phyloP scores from a whole-genome alignment of 2,329 filamentous ascomycete species.

The Chrysoporthe austroafricana region DNA sequence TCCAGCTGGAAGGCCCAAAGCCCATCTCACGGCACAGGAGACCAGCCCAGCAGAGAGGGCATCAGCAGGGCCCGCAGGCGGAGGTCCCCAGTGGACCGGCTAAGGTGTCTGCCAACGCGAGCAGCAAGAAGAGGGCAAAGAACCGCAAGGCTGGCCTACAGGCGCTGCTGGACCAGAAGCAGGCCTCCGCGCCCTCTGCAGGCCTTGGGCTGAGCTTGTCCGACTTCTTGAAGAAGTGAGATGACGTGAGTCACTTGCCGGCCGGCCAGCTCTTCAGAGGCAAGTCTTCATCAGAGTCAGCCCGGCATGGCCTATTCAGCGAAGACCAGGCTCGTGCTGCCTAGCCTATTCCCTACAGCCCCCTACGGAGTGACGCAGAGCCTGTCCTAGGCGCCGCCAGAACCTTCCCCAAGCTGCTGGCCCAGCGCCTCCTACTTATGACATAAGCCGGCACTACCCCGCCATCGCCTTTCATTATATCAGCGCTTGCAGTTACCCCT shows the following conservation, averaged over 20 bases:
- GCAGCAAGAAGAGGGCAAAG: slow-evolving; percentile 68
- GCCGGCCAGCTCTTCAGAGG: neutral
- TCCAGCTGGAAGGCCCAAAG: slow-evolving; percentile 45
- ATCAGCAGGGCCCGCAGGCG: slow-evolving; percentile 5
- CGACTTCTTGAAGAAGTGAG: slow-evolving; percentile 54
- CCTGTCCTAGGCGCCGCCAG: slow-evolving; percentile 14
- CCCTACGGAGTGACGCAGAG: too few species aligned
- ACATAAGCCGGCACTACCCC: slow-evolving; percentile 42
- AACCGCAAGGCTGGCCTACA: slow-evolving; percentile 68
- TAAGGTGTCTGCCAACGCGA: slow-evolving; percentile 53
- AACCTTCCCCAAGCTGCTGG: slow-evolving; percentile 35
- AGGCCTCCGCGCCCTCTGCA: slow-evolving; percentile 41
- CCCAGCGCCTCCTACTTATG: slow-evolving; percentile 32
- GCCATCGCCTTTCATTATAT: slow-evolving; percentile 34
- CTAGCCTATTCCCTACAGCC: too few species aligned
- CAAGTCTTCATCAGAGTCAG: neutral
- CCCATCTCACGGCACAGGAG: slow-evolving; percentile 36
- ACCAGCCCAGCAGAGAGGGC: slow-evolving; percentile 18
- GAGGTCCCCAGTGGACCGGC: slow-evolving; percentile 33
- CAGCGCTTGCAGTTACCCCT: slow-evolving; percentile 39
- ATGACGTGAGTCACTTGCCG: slow-evolving; percentile 5
- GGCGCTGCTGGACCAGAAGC: slow-evolving; percentile 62
- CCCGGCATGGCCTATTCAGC: too few species aligned
- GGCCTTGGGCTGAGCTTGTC: slow-evolving; percentile 55
- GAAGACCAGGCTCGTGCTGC: too few species aligned